Evolutionary conservation across 1,284 basidiomycete species (phyloP).

Genomic region (Cutaneotrichosporon spelunceum): DNA sequence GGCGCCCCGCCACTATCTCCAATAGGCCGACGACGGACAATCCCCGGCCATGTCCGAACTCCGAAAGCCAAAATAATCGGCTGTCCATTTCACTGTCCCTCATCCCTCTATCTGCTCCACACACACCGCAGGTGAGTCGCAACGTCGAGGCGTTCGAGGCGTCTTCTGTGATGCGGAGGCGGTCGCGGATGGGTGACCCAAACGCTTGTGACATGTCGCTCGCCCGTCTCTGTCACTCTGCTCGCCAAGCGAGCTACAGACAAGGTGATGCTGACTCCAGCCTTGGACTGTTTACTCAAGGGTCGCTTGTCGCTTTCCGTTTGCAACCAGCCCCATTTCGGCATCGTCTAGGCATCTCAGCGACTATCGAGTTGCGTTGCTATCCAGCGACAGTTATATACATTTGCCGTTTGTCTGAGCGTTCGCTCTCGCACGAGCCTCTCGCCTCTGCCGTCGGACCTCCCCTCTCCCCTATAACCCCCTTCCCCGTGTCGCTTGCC

Average conservation of each 20-base stretch:
- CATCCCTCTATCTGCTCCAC: not conserved
- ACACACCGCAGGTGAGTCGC: not conserved
- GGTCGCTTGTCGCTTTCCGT: too few species aligned
- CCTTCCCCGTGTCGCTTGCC: not conserved
- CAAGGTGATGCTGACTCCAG: not conserved
- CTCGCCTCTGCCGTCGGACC: not conserved
- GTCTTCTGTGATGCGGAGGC: not conserved
- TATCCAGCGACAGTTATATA: not conserved
- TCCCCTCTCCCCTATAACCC: not conserved
- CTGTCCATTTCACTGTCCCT: not conserved
- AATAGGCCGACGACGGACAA: not conserved
- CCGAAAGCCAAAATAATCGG: not conserved
- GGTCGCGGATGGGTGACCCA: too few species aligned
- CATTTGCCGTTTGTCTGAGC: not conserved
- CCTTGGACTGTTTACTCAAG: not conserved
- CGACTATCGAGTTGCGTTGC: not conserved
- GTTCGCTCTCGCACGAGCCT: not conserved
- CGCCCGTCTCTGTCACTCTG: not conserved
- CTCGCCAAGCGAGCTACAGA: not conserved
- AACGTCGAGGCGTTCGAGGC: not conserved
- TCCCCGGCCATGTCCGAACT: not conserved
- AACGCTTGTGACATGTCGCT: not conserved
- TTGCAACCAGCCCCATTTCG: not conserved
- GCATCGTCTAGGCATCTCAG: not conserved
- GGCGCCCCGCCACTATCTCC: not conserved